Evolutionary conservation across 2,329 filamentous ascomycete genomes (phyloP), one percentile per base, ranked within the genome.

Genomic region (Xylariaceae sp.): DNA sequence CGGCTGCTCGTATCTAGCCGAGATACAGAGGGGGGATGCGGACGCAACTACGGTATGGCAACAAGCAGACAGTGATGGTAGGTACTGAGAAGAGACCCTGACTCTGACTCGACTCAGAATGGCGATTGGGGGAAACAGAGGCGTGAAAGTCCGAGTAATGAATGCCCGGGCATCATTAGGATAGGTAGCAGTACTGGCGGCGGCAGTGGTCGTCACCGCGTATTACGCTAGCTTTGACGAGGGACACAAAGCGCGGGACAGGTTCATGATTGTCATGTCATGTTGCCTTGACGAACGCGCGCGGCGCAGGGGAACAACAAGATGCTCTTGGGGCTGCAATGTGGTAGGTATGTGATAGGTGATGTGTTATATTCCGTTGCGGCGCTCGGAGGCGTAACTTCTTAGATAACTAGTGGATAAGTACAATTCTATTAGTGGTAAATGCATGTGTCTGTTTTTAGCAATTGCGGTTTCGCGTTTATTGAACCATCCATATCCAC

Each of bases 251-350:
- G 26, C 53, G 50, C 48, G 44, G 42, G 42, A 47, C 46, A 21
- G 8, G 45, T 7, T n/a, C 36, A 39, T 51, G 48, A 51, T 53
- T 37, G 47, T 58, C 53, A 58, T 50, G 44, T 57, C 55, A 52
- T 49, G 37, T 29, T 12, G 19, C 42, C 10, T 40, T 26, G 26
- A 34, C 9, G 32, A 15, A n/a, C n/a, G n/a, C n/a, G n/a, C n/a
- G 32, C 6, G 13, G 32, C 32, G 32, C 32, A 34, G 32, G n/a
- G n/a, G n/a, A n/a, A n/a, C n/a, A 15, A 15, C 10, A 34, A 34
- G 32, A 34, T 7, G 32, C 32, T 34, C 15, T 34, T 13, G n/a
- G 26, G 29, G 34, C 46, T 41, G 36, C n/a, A 51, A 16, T 34
- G 13, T 15, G 32, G 32, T 30, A 10, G 29, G 10, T 43, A 16